These are phyloP conservation scores for Fusarium chaquense DNA, from an alignment of 2,329 filamentous ascomycete genomes.

Conservation along the genomic window DNA sequence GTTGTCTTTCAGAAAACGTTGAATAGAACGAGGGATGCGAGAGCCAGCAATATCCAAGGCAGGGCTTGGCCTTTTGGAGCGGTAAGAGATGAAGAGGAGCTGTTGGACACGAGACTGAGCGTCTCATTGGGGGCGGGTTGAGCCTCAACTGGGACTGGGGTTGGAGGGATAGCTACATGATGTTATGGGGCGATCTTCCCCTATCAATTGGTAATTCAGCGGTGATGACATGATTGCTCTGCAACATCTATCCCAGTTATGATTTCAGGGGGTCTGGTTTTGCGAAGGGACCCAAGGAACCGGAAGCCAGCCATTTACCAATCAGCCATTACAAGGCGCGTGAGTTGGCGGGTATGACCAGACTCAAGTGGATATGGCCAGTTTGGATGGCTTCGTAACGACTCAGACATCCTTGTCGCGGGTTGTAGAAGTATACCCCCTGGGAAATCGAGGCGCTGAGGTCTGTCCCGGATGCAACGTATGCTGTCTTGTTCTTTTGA, in stretches of 20 bases:
- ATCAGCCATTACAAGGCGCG: slow-evolving; percentile 38
- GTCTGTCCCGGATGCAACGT: slow-evolving; percentile 32
- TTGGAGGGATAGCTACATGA: slow-evolving; percentile 1
- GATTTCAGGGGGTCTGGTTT: slow-evolving; percentile 28
- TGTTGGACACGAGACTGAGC: neutral
- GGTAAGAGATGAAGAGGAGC: slow-evolving; percentile 10
- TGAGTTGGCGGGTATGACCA: slow-evolving; percentile 36
- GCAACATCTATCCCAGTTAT: slow-evolving; percentile 11
- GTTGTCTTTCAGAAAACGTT: slow-evolving; percentile 17
- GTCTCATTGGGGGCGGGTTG: slow-evolving; percentile 6
- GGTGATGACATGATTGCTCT: slow-evolving; percentile 28
- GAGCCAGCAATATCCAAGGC: neutral
- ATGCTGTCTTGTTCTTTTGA: slow-evolving; percentile 22
- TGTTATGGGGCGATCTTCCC: neutral
- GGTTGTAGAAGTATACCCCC: slow-evolving; percentile 39
- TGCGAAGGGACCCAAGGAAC: slow-evolving; percentile 37
- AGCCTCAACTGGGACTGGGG: slow-evolving; percentile 18
- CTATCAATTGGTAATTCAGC: slow-evolving; percentile 12
- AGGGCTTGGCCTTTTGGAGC: neutral
- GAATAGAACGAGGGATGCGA: neutral
- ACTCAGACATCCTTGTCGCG: slow-evolving; percentile 42
- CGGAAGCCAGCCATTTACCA: slow-evolving; percentile 37
- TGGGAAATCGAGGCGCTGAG: slow-evolving; percentile 13
- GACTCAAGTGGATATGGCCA: slow-evolving; percentile 38
- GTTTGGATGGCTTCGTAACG: slow-evolving; percentile 32